phyloP scores from a whole-genome alignment of 2,329 filamentous ascomycete species.

The Chaetomium strumarium region DNA sequence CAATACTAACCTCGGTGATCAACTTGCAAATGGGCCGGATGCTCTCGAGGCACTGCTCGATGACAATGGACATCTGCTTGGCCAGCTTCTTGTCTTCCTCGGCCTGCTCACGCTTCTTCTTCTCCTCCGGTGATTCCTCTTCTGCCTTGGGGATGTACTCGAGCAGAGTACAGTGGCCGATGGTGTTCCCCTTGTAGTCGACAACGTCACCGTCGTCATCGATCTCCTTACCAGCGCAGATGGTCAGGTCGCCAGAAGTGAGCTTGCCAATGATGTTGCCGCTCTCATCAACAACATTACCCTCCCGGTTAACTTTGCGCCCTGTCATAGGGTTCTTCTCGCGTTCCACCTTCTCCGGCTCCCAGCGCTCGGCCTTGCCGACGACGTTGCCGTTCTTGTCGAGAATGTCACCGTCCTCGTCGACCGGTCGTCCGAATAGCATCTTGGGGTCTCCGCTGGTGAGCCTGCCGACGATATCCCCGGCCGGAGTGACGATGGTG shows the following conservation, averaged over 20 bases:
- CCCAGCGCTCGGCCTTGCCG: conserved; percentile 55
- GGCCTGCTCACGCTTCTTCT: conserved; percentile 48
- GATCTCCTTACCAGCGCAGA: conserved; percentile 62
- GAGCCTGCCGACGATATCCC: conserved; percentile 67
- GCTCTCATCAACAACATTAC: conserved; percentile 53
- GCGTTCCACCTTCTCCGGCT: conserved; percentile 47
- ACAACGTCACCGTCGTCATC: conserved; percentile 67
- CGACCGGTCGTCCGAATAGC: conserved; percentile 67
- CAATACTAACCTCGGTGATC: conserved; percentile 64
- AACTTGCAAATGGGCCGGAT: conserved; percentile 80
- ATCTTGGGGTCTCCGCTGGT: conserved; percentile 65
- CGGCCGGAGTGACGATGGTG: conserved; percentile 58
- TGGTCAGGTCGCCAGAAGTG: conserved; percentile 58
- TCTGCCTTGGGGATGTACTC: conserved; percentile 49
- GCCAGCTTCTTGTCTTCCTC: conserved; percentile 72
- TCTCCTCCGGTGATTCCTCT: conserved; percentile 53
- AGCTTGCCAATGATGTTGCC: conserved; percentile 61
- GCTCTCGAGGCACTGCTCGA: conserved; percentile 75
- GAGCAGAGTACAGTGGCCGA: conserved; percentile 64
- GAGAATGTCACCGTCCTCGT: conserved; percentile 75
- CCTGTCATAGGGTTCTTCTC: conserved; percentile 48
- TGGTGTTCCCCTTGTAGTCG: conserved; percentile 59
- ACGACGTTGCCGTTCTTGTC: conserved; percentile 64
- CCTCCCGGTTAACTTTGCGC: conserved; percentile 51
- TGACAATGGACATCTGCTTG: conserved; percentile 63